A percentile compares a stretch with the other conserved stretches of the same genome.
Conservation (phyloP, 495 filamentous ascomycete species). For the Durotheca rogersii region DNA sequence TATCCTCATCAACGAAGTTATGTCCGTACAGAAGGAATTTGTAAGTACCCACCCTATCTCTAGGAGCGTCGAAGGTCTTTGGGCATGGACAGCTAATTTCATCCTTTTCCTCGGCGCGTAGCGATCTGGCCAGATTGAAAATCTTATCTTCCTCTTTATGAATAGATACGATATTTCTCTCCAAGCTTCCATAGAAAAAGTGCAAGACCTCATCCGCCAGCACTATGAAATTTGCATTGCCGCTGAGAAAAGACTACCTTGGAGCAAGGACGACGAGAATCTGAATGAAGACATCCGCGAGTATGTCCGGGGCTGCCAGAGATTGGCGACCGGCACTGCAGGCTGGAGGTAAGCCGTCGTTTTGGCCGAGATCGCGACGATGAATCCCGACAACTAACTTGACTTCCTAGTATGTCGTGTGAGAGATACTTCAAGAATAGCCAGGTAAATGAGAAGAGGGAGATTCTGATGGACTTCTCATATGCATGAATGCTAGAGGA, state of each 20-base stretch:
- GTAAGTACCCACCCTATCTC: slow-evolving; percentile 13
- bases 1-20: slow-evolving; percentile 30
- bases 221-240: slow-evolving; percentile 31
- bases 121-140: slow-evolving; percentile 32
- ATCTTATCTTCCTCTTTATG: slow-evolving; percentile 32
- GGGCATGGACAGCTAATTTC: slow-evolving; percentile 3
- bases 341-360: slow-evolving; percentile 27
- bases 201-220: slow-evolving; percentile 31
- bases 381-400: not conserved
- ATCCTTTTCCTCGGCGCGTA: too few relatives aligned
- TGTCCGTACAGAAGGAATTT: slow-evolving; percentile 35
- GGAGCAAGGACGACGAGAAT: slow-evolving; percentile 30
- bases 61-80: not conserved
- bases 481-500: slow-evolving; percentile 1
- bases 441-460: slow-evolving; percentile 28
- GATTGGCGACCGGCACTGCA: slow-evolving; percentile 31
- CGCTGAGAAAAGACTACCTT: slow-evolving; percentile 29
- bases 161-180: slow-evolving; percentile 28
- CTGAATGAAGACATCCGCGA: slow-evolving; percentile 31
- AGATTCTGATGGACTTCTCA: slow-evolving; percentile 29
- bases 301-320: slow-evolving; percentile 30
- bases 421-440: slow-evolving; percentile 29
- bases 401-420: slow-evolving; percentile 26
- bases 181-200: slow-evolving; percentile 19
- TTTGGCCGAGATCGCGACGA: not conserved